Percentiles rank a stretch among this genome's conserved stretches.
Conservation (phyloP, 371 early-diverging fungal species). For the Mortierella sp. region DNA sequence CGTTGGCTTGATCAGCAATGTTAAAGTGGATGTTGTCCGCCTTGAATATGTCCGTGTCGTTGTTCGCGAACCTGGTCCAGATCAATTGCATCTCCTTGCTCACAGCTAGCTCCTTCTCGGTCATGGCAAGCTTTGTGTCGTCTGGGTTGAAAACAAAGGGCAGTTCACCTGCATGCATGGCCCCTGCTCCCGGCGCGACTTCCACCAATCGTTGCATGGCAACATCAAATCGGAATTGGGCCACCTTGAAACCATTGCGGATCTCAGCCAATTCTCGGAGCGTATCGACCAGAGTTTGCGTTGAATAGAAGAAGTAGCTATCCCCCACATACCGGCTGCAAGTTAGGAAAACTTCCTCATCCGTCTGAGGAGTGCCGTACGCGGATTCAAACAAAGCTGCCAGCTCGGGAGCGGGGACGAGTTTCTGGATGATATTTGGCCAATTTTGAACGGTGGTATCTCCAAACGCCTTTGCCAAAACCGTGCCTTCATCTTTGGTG, state of each 20-base stretch:
- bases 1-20: no score
- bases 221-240: constrained; percentile 14
- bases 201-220: background rate
- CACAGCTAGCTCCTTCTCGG: constrained; percentile 6
- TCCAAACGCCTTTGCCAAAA: constrained; percentile 9
- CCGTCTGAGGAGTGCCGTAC: constrained; percentile 21
- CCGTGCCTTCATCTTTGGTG: constrained; percentile 25
- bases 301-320: constrained; percentile 8
- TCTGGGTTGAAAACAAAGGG: constrained; percentile 18
- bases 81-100: constrained; percentile 29
- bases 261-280: background rate
- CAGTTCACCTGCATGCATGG: constrained; percentile 26
- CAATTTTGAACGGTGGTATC: constrained; percentile 4
- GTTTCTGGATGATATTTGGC: constrained; percentile 7
- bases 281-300: background rate
- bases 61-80: constrained; percentile 26
- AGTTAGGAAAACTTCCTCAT: constrained; percentile 11
- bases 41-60: no score
- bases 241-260: background rate
- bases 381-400: constrained; percentile 8
- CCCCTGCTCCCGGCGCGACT: constrained; percentile 3
- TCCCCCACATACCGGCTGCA: constrained; percentile 4
- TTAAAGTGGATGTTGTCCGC: no score
- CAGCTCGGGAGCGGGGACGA: constrained; percentile 15
- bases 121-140: background rate